These are phyloP conservation scores for Ilex aquifolium DNA, from an alignment of 257 asterid species.

Conservation along the genomic window DNA sequence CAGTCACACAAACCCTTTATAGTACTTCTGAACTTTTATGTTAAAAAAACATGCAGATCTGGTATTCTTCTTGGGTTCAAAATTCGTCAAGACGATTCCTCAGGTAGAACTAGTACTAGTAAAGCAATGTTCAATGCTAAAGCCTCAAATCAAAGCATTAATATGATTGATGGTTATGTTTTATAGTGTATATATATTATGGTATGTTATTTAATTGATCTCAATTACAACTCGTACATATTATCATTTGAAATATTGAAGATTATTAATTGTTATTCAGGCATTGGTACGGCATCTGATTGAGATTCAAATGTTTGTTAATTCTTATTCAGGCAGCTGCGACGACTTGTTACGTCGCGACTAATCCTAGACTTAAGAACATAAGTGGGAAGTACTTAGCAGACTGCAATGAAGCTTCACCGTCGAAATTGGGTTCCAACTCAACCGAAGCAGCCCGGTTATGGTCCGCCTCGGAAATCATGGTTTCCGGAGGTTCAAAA, in stretches of 20 bases:
- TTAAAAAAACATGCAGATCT: constrained; percentile 38
- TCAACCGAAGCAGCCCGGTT: constrained; percentile 53
- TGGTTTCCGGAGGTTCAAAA: constrained; percentile 36
- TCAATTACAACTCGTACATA: too few relatives aligned
- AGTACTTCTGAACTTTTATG: too few relatives aligned
- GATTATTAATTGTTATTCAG: too few relatives aligned
- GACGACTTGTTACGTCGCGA: constrained; percentile 86
- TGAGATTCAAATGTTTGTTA: too few relatives aligned
- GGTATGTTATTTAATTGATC: too few relatives aligned
- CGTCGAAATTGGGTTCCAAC: constrained; percentile 68
- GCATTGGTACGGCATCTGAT: too few relatives aligned
- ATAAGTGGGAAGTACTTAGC: constrained; percentile 74
- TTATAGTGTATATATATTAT: too few relatives aligned
- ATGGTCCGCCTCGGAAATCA: constrained; percentile 67
- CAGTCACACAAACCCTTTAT: too few relatives aligned
- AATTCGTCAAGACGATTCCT: constrained; percentile 78
- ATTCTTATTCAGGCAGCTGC: constrained; percentile 72
- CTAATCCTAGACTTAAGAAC: constrained; percentile 48
- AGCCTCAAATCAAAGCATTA: too few relatives aligned
- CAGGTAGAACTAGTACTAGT: constrained; percentile 31
- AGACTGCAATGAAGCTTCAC: constrained; percentile 77
- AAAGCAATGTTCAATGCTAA: too few relatives aligned
- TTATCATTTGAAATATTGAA: too few relatives aligned
- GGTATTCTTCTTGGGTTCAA: constrained; percentile 82
- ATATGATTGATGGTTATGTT: too few relatives aligned